Evolutionary conservation across 1,284 basidiomycete genomes (phyloP), one percentile per base, ranked within the genome.

Genomic region (Vanrija sp.): DNA sequence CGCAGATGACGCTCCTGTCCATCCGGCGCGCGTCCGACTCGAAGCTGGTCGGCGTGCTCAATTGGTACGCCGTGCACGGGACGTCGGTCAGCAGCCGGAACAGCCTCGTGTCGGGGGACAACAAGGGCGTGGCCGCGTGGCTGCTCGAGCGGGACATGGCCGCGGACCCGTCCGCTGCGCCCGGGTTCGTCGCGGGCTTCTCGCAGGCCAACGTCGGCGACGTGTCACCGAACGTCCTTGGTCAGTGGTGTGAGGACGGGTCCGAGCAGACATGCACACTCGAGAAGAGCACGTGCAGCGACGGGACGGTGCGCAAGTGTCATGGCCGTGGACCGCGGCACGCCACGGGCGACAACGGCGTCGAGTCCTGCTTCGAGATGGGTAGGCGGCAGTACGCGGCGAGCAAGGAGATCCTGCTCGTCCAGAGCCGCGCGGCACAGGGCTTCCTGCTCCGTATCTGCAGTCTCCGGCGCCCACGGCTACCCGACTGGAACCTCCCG

Each of bases 201-300:
- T 54, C 52, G n/a, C 52, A 58, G 31, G 52, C 52, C 10, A 54
- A 52, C 25, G 56, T 54, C 19, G 56, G 56, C n/a, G 56, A 58
- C 22, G 41, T 43, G 6, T 51, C 49, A 4, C 52, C 52, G 15
- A 54, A 54, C 41, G 47, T 54, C n/a, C 49, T 54, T 8, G 56
- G 56, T 3, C 45, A 46, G 35, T 58, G 56, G 56, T 58, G 56
- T 43, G 45, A 54, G 22, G 56, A 58, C 49, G 56, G 52, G 19
- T 54, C 56, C 6, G 45, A 46, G 7, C 15, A 38, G 35, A 20
- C 36, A 38, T 58, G 56, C 39, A 23, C 35, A 22, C 19, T 45
- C 12, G 18, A 49, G n/a, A 53, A n/a, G n/a, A 41, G 42, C 25
- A 54, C 52, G 6, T 58, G 56, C 20, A 19, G 42, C 6, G 56